Base-by-base conservation (phyloP, 495 filamentous ascomycete species). In the Apiosordaria backusii region DNA sequence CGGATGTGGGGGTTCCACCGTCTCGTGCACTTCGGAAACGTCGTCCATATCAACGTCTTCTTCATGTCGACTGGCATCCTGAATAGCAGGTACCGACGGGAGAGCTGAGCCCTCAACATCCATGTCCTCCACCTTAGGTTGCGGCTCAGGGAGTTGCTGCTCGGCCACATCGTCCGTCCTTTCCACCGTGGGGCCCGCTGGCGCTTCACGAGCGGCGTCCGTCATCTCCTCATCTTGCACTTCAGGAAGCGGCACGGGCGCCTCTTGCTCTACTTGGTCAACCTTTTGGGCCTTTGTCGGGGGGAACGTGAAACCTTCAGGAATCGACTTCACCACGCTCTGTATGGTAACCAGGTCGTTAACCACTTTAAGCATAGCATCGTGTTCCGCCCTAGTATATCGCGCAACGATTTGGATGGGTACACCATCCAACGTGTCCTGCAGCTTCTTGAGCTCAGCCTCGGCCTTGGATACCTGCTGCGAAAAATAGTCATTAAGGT, bases 401-500 rank as follows among this genome's bases (percentile, higher is more conserved):
- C 75, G 74, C 25, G 64, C 59, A 26, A 70, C 65, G 21, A 75
- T 71, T 18, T 52, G 54, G 5, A 70, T 66, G n/a, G 74, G 72
- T 1, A 65, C 66, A 25, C 57, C 67, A 9, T 69, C 63, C 18
- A 72, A 69, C 4, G 70, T 66, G 18, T 70, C 71, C 62, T 78
- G 70, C 19, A 82, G 62, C 52, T 78, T 75, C 57, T 74, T 73
- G 24, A 86, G 67, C 25, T 84, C 76, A 1, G 67, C 68, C 29
- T 83, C 77, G 1, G 74, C 66, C 58, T 83, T 78, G 7, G 69
- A 67, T 62, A 84, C 83, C 63, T 81, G 71, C 2, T 74, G 66
- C 58, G 82, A 77, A 53, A 86, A 82, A 35, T 82, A 81, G 22
- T 81, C 79, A 25, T 81, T 82, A 60, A 85, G 77, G 29, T 84